A percentile compares a stretch with the other conserved stretches of the same genome.
Evolutionary conservation across 2,329 filamentous ascomycete species (phyloP).

Genomic region (Pseudopyricularia cyperi): DNA sequence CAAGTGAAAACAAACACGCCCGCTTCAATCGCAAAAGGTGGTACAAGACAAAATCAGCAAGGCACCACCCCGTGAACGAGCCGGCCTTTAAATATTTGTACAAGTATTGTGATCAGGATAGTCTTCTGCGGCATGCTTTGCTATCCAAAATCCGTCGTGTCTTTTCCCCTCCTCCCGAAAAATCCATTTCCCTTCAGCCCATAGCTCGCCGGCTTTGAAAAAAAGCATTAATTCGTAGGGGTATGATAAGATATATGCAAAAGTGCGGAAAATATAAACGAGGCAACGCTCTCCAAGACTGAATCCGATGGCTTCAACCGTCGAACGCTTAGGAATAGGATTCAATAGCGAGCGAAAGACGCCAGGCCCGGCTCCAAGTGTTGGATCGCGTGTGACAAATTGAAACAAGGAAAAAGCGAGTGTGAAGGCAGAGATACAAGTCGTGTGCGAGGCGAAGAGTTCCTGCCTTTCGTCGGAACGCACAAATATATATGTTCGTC

Average conservation of each 20-base stretch:
- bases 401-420: neutral
- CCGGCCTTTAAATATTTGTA: neutral
- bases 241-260: neutral
- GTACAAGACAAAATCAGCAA: neutral
- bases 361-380: conserved; percentile 1
- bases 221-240: neutral
- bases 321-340: neutral
- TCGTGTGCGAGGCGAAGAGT: neutral
- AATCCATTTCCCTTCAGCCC: neutral
- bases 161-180: neutral
- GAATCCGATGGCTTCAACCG: neutral
- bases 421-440: neutral
- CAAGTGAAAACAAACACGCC: neutral
- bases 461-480: neutral
- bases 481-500: neutral
- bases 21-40: neutral
- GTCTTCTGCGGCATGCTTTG: neutral
- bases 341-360: neutral
- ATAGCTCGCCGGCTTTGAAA: neutral
- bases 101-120: neutral
- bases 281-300: neutral
- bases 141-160: neutral
- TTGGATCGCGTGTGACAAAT: neutral
- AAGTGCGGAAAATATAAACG: neutral
- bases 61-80: no score